These are phyloP conservation scores for Cryptococcus sp. DNA, from an alignment of 1,284 basidiomycete genomes.

Conservation along the genomic window DNA sequence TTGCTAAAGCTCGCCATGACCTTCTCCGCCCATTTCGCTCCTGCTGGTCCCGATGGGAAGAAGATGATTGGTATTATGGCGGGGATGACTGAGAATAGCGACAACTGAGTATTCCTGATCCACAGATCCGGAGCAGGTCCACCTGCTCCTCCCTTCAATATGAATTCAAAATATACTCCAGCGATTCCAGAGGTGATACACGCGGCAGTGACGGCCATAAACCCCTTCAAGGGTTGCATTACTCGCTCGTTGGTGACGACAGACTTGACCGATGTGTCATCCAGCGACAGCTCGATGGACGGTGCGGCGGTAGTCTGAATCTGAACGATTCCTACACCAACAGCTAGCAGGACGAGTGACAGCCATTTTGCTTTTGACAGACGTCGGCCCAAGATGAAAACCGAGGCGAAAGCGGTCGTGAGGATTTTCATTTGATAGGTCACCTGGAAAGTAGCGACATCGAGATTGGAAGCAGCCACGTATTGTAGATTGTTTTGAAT, in stretches of 20 bases:
- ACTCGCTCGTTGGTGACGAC: slow-evolving; percentile 11
- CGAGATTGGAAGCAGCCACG: slow-evolving; percentile 86
- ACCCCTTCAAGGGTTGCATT: slow-evolving; percentile 76
- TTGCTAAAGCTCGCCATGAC: slow-evolving; percentile 41
- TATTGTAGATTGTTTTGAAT: slow-evolving; percentile 96
- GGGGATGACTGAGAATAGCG: slow-evolving; percentile 86
- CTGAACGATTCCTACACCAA: slow-evolving; percentile 90
- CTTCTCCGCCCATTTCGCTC: slow-evolving; percentile 26
- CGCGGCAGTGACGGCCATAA: slow-evolving; percentile 77
- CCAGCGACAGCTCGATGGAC: slow-evolving; percentile 7
- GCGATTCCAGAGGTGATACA: slow-evolving; percentile 97
- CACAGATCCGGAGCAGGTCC: slow-evolving; percentile 63
- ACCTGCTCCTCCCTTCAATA: slow-evolving; percentile 60
- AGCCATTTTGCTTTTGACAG: slow-evolving; percentile 74
- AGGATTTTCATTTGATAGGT: slow-evolving; percentile 98
- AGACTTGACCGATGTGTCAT: not conserved
- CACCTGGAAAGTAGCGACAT: slow-evolving; percentile 82
- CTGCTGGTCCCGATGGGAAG: slow-evolving; percentile 40
- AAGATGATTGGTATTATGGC: slow-evolving; percentile 80
- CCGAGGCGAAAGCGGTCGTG: slow-evolving; percentile 91
- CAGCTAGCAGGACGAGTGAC: slow-evolving; percentile 74
- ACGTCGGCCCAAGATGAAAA: slow-evolving; percentile 77
- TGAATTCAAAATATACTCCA: slow-evolving; percentile 98
- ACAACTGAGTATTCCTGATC: slow-evolving; percentile 95
- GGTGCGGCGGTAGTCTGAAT: slow-evolving; percentile 57